Evolutionary conservation across 345 rosid genomes (phyloP), one percentile per base, ranked within the genome.

Genomic region (Salix viminalis): DNA sequence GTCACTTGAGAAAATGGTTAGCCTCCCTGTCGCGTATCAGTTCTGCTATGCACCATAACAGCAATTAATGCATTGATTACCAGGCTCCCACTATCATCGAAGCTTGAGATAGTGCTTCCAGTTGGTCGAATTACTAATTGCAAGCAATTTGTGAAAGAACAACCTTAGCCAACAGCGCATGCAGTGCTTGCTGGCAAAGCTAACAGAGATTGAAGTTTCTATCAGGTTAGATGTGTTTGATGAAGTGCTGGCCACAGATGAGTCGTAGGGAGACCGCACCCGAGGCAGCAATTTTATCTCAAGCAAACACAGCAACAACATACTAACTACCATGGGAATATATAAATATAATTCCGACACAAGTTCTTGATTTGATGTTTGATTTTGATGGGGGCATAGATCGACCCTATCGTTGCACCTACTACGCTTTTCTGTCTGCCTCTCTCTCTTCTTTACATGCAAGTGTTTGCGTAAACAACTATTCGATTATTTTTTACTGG

Each of bases 241-340:
- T n/a, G 26, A 62, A 24, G 37, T 37, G 42, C 70, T 65, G 70
- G 46, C 64, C 69, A 66, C 19, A 46, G 69, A 74, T 81, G 79
- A 78, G 71, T 8, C 34, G 74, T 67, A 65, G 44, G 81, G 76
- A 39, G 76, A 74, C 82, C 83, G 74, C 76, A 80, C 39, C 41
- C n/a, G 80, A 80, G 24, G 81, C 82, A 32, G 81, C 82, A 61
- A 85, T 70, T 80, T 80, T 39, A 7, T 41, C 65, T 39, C 79
- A 85, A 84, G 87, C 86, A 84, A 86, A 74, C 75, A 56, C 8
- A 2, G 60, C 4, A 56, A 64, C 4, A 56, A 64, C 36, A 15
- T 72, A 0, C 50, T 16, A 16, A 73, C 67, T 24, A 48, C 36
- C 48, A 2, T 11, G 13, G 61, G 26, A 56, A 56, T 7, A 56